A percentile compares a stretch with the other conserved stretches of the same genome.
Conservation (phyloP, 2,329 filamentous ascomycete species). For the Cordyceps fumosorosea region DNA sequence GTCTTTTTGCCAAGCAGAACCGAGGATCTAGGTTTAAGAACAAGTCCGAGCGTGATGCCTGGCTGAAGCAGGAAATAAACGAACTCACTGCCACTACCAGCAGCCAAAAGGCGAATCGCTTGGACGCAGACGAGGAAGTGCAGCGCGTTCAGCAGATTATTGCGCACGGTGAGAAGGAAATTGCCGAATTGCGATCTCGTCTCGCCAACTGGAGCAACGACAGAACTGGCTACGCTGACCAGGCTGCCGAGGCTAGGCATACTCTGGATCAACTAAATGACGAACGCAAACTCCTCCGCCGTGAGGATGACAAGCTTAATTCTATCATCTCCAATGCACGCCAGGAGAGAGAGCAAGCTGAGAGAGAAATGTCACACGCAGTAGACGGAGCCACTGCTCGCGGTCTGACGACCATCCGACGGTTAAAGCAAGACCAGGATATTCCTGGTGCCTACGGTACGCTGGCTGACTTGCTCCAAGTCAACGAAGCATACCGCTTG, state of each 20-base stretch:
- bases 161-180: slow-evolving; percentile 62
- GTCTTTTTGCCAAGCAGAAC: slow-evolving; percentile 87
- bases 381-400: slow-evolving; percentile 87
- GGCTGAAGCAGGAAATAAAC: slow-evolving; percentile 71
- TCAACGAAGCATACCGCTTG: slow-evolving; percentile 75
- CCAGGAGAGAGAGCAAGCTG: slow-evolving; percentile 69
- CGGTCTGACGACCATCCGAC: slow-evolving; percentile 79
- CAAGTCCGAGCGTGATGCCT: slow-evolving; percentile 82
- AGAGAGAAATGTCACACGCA: slow-evolving; percentile 69
- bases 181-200: slow-evolving; percentile 60
- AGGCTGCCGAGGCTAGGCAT: slow-evolving; percentile 72
- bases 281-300: slow-evolving; percentile 77
- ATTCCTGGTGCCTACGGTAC: slow-evolving; percentile 88
- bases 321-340: slow-evolving; percentile 69
- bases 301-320: slow-evolving; percentile 82
- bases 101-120: slow-evolving; percentile 74
- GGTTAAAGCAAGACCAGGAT: slow-evolving; percentile 71
- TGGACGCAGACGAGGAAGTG: slow-evolving; percentile 81
- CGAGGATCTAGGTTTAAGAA: slow-evolving; percentile 81
- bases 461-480: slow-evolving; percentile 84
- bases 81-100: slow-evolving; percentile 71
- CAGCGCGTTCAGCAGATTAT: slow-evolving; percentile 65
- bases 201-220: slow-evolving; percentile 75
- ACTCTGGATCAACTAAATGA: slow-evolving; percentile 73
- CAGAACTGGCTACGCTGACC: slow-evolving; percentile 63